These are phyloP conservation scores for Rhipidocladum racemiflorum DNA, from an alignment of 176 grass and related monocot genomes.

Conservation along the genomic window DNA sequence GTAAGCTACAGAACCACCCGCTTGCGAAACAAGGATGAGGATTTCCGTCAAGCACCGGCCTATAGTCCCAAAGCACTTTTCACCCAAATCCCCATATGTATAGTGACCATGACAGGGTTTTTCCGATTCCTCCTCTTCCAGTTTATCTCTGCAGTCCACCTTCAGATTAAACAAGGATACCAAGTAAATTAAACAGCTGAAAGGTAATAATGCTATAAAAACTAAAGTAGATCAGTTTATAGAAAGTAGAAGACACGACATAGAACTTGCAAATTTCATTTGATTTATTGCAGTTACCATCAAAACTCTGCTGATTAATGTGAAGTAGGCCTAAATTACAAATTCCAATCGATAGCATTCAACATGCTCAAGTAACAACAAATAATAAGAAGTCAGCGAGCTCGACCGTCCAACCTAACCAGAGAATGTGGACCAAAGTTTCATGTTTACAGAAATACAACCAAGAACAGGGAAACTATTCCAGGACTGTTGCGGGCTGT, in stretches of 20 bases:
- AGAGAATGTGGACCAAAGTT: background rate
- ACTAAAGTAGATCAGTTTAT: background rate
- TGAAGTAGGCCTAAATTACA: background rate
- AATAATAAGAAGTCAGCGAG: background rate
- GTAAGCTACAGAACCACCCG: slow-evolving; percentile 74
- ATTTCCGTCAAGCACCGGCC: slow-evolving; percentile 75
- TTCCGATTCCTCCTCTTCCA: slow-evolving; percentile 45
- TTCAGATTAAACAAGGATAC: slow-evolving; percentile 34
- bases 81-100: slow-evolving; percentile 81
- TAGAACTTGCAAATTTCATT: background rate
- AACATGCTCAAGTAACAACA: background rate
- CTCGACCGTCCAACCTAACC: background rate
- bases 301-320: background rate
- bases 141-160: slow-evolving; percentile 76
- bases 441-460: background rate
- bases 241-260: background rate
- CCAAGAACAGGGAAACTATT: background rate
- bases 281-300: background rate
- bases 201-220: background rate
- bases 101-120: slow-evolving; percentile 26
- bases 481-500: background rate
- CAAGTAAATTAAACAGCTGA: slow-evolving; percentile 2
- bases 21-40: slow-evolving; percentile 71
- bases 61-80: slow-evolving; percentile 58
- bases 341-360: background rate